phyloP scores from a whole-genome alignment of 257 asterid genomes.

The Hygrophila difformis region DNA sequence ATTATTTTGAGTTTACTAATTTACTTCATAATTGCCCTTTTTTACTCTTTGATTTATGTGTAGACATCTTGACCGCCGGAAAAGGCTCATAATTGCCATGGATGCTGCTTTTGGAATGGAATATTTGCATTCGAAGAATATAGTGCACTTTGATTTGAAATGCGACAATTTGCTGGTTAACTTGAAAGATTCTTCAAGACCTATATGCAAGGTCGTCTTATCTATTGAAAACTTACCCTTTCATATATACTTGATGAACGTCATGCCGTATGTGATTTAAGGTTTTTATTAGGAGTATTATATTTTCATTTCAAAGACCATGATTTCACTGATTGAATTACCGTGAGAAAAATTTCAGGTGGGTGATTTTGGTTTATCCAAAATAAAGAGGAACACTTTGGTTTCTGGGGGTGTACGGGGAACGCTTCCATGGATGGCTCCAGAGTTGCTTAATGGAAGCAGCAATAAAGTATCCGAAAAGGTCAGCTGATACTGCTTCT shows the following conservation, averaged over 20 bases:
- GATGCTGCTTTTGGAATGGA: slow-evolving; percentile 99
- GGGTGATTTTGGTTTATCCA: slow-evolving; percentile 71
- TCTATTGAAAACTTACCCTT: not conserved
- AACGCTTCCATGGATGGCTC: slow-evolving; percentile 84
- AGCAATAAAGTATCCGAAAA: slow-evolving; percentile 71
- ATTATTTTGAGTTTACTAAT: not conserved
- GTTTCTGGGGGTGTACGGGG: slow-evolving; percentile 81
- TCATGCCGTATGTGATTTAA: not conserved
- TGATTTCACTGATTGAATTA: slow-evolving; percentile 7
- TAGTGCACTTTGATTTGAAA: slow-evolving; percentile 91
- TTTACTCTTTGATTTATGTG: slow-evolving; percentile 33
- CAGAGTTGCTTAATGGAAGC: slow-evolving; percentile 63
- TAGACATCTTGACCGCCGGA: slow-evolving; percentile 85
- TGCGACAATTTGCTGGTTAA: slow-evolving; percentile 87
- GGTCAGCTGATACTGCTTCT: slow-evolving; percentile 29
- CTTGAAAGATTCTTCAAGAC: slow-evolving; percentile 82
- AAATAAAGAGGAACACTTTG: slow-evolving; percentile 66
- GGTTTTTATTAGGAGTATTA: too few relatives aligned
- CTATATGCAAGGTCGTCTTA: slow-evolving; percentile 72
- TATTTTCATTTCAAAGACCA: not conserved
- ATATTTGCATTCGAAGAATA: slow-evolving; percentile 90
- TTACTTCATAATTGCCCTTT: slow-evolving; percentile 3
- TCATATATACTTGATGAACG: slow-evolving; percentile 3
- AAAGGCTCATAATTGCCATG: slow-evolving; percentile 79
- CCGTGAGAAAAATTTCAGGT: slow-evolving; percentile 35